Base-by-base conservation (phyloP, 441 rosid species). In the Viola pubescens region DNA sequence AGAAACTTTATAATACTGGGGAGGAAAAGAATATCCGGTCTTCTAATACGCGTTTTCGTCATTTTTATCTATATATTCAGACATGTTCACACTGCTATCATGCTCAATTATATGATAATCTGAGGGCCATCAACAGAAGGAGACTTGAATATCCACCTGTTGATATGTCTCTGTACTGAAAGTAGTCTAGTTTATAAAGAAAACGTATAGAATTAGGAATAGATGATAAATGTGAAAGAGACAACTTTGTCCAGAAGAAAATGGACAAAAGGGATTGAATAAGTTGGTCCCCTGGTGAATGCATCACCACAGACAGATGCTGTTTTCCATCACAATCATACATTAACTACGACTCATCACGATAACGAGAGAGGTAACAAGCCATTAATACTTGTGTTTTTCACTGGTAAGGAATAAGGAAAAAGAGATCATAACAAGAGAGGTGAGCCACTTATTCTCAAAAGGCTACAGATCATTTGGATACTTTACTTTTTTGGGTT, bases 251-350 rank as follows among this genome's bases (percentile, higher is more conserved):
- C 42, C 12, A 19, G 44, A 9, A 19, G 9, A 10, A 12, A 37
- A 38, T 43, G 6, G 9, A 37, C 7, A 54, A 12, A 54, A 3
- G 26, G 26, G 9, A 52, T 44, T 14, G 44, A 34, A 44, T 4
- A 37, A 3, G 7, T 11, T 12, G 65, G 51, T 39, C 52, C 52
- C 58, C 42, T 4, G 12, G 42, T 34, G 12, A 61, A n/a, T 41
- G 43, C 49, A 51, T 11, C 26, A 12, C 37, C 37, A 52, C n/a
- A 50, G 12, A 13, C 9, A 52, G 37, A 52, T 39, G 8, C 37
- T 61, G 7, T 34, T 61, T 61, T 52, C 50, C 26, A 34, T 52
- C 58, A 52, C 14, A 7, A 61, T 52, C 37, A 37, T 13, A 42
- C 9, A 12, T 48, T 19, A 19, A 19, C 26, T 19, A 19, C 26